Evolutionary conservation across 2,329 filamentous ascomycete genomes (phyloP), one percentile per base, ranked within the genome.

Genomic region (Aspergillus chevalieri): DNA sequence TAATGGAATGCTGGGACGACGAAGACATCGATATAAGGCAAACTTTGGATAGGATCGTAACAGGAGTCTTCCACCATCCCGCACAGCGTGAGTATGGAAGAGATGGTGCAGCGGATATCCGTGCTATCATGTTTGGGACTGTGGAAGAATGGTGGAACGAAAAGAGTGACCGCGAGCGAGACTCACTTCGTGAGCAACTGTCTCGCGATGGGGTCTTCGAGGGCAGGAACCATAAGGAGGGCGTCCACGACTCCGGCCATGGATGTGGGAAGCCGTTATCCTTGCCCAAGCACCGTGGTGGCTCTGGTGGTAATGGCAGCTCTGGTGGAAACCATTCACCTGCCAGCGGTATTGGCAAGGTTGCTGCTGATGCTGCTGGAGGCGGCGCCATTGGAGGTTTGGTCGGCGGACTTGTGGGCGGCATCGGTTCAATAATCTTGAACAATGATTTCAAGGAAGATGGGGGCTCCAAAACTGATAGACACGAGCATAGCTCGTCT

Each of bases 1-100:
- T 96, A 53, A 93, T 96, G 74, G 75, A 87, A 33, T 87, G 85
- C 60, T 94, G 91, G 83, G 91, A 96, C 61, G 79, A 95, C 57
- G 83, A 92, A 38, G 65, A 72, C 49, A 74, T 78, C 50, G 87
- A 95, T 59, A 73, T 89, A 38, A 77, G 87, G 53, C 78, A 82
- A 49, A 83, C 85, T 2, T 76, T 93, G 57, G 81, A 85, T 64
- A 83, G 85, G 53, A 91, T 96, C 67, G 83, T 95, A 62, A 72
- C 81, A 44, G 90, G 89, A 52, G 84, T 95, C 33, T 82, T 96
- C 67, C 89, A 95, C 63, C 91, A 96, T 69, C 92, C 91, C 2
- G 89, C 89, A 44, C 84, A 89, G 58, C 84, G 86, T 49, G 72
- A 83, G 8, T 73, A 79, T 64, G 87, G 86, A 44, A 76, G 83